phyloP scores from a whole-genome alignment of 2,329 filamentous ascomycete genomes.

The Ceratocystis diversiconidia region DNA sequence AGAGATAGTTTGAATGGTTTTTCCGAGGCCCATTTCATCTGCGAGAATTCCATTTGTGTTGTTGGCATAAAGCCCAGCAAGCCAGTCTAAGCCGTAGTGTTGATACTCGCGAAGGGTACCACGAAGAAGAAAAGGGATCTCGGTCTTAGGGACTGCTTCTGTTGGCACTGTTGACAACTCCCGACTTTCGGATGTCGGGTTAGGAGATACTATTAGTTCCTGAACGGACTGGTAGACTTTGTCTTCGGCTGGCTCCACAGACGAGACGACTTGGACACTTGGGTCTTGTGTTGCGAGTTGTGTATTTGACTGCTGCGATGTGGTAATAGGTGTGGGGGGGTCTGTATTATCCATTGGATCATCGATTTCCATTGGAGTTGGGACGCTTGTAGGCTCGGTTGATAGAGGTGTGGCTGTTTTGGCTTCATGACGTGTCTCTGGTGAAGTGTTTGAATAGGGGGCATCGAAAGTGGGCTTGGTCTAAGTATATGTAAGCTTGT shows the following conservation, averaged over 20 bases:
- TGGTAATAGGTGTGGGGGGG: background rate
- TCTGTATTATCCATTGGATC: background rate
- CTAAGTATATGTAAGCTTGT: background rate
- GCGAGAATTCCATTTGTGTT: constrained; percentile 92
- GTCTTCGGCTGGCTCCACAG: background rate
- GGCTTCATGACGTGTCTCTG: background rate
- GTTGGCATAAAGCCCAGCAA: constrained; percentile 81
- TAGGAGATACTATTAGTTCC: background rate
- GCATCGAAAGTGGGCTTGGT: background rate
- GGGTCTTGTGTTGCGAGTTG: background rate
- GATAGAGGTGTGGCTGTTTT: background rate
- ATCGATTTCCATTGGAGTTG: background rate
- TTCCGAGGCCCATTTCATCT: constrained; percentile 96
- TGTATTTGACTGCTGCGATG: background rate
- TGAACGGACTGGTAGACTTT: background rate
- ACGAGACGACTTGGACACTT: background rate
- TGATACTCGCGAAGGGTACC: constrained; percentile 91
- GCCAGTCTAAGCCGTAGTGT: constrained; percentile 92
- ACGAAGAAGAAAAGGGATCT: constrained; percentile 68
- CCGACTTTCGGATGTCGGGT: background rate
- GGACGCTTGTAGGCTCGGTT: background rate
- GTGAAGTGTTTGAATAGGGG: background rate
- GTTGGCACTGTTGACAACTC: constrained; percentile 20
- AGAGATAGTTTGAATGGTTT: constrained; percentile 96
- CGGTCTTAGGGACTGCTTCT: constrained; percentile 40